Base-by-base conservation (phyloP, 345 rosid species). In the Salix arbutifolia region DNA sequence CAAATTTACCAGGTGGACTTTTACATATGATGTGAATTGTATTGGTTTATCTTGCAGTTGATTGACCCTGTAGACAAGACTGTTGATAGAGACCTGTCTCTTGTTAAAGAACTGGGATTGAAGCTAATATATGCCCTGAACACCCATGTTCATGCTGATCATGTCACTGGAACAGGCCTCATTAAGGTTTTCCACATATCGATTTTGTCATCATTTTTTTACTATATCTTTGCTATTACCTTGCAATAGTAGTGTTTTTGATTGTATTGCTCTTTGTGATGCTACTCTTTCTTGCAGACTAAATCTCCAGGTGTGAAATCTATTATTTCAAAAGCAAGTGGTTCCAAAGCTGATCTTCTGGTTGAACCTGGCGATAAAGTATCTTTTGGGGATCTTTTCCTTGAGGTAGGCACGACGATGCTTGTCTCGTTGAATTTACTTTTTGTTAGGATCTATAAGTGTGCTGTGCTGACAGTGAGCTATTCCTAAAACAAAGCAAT, bases 141-240 rank as follows among this genome's bases (percentile, higher is more conserved):
- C 89, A 96, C 99, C 44, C 98, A 93, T 84, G 98, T 93, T 7
- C 99, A 96, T 85, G 99, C 99, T 44, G 99, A 96, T 86, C 99
- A 96, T 85, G 87, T 96, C 50, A 96, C 96, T 21, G 98, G 99
- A 35, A 87, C 98, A 50, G 97, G 96, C 50, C 88, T 91, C 74
- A 83, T 96, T 46, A 93, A 91, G 98, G 99, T 96, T 53, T 25
- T 23, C 38, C 14, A 7, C 26, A 2, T 56, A 38, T 66, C 74
- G 16, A 21, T 52, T 40, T 11, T 0, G 9, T 65, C 40, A 18
- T 21, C 50, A 2, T 7, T 56, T 37, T 40, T 33, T 53, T 18
- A 8, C 21, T 11, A 16, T 40, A 44, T 66, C 13, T 65, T 11
- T 9, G 23, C 21, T 40, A 76, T 61, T 33, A 19, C 69, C 9